Percentiles rank a stretch among this genome's conserved stretches.
Evolutionary conservation across 2,329 filamentous ascomycete species (phyloP).

Genomic region (Cladosporium cucumerinum): DNA sequence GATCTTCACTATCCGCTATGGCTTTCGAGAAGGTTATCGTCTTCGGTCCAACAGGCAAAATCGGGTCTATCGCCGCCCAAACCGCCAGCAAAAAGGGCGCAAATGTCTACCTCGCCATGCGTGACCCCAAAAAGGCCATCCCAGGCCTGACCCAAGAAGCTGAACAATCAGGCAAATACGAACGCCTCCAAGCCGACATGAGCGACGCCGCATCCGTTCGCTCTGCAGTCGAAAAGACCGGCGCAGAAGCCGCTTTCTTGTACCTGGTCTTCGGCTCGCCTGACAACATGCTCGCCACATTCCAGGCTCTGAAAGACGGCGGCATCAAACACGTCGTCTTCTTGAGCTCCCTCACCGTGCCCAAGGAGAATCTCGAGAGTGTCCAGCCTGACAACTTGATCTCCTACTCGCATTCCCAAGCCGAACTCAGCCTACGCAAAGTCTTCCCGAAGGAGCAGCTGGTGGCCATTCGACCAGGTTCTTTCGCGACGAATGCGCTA

Average conservation of each 20-base stretch:
- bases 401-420: constrained; percentile 42
- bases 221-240: constrained; percentile 40
- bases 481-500: constrained; percentile 45
- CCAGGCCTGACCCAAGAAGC: constrained; percentile 32
- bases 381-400: constrained; percentile 36
- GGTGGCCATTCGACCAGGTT: constrained; percentile 42
- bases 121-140: constrained; percentile 45
- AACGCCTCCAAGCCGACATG: constrained; percentile 47
- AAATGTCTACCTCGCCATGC: constrained; percentile 49
- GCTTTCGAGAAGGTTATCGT: constrained; percentile 38
- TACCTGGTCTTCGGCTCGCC: constrained; percentile 38
- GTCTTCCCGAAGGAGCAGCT: constrained; percentile 40
- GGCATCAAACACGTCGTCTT: constrained; percentile 48
- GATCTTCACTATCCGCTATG: background rate
- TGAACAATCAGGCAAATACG: constrained; percentile 34
- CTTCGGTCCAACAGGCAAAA: constrained; percentile 50
- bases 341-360: constrained; percentile 42
- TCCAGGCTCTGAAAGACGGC: constrained; percentile 44
- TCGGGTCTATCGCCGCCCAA: constrained; percentile 42
- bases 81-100: constrained; percentile 41
- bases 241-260: constrained; percentile 49
- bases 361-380: constrained; percentile 19
- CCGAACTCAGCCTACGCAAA: constrained; percentile 44
- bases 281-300: constrained; percentile 41
- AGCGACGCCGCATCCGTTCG: constrained; percentile 40